Conservation (phyloP, 176 grass and related monocot species). For the Aegilops speltoides region DNA sequence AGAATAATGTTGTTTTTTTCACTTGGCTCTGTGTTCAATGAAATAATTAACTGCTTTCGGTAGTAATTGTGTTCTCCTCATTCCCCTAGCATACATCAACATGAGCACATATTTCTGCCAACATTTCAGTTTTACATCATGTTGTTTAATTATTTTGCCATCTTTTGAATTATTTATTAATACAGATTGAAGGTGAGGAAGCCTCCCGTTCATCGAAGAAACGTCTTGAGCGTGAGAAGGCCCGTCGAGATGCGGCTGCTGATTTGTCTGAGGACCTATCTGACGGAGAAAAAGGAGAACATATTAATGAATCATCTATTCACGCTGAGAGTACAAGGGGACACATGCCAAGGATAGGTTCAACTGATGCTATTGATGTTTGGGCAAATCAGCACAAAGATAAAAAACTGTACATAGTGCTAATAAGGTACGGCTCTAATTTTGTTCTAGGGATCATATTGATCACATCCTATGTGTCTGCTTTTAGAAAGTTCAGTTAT, state of each 20-base stretch:
- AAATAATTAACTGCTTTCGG: not conserved
- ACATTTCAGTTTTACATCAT: slow-evolving; percentile 15
- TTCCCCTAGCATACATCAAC: slow-evolving; percentile 7
- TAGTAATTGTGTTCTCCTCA: not conserved
- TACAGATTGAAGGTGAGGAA: slow-evolving; percentile 76
- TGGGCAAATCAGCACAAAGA: slow-evolving; percentile 77
- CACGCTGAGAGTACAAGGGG: slow-evolving; percentile 44
- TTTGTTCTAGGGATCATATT: slow-evolving; percentile 6
- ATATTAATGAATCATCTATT: slow-evolving; percentile 44
- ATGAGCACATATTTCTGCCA: not conserved
- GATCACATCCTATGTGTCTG: not conserved
- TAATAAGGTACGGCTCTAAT: slow-evolving; percentile 56
- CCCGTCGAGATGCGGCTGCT: slow-evolving; percentile 41
- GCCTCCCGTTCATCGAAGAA: slow-evolving; percentile 36
- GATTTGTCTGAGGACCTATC: slow-evolving; percentile 72
- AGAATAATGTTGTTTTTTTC: not conserved
- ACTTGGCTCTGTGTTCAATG: not conserved
- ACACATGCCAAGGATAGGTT: slow-evolving; percentile 50
- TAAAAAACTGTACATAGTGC: slow-evolving; percentile 83
- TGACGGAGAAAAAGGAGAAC: slow-evolving; percentile 63
- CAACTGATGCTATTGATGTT: slow-evolving; percentile 52
- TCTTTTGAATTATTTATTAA: not conserved
- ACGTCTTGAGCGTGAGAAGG: slow-evolving; percentile 58
- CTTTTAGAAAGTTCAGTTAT: slow-evolving; percentile 8
- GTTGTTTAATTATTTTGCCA: not conserved